Base-by-base conservation (phyloP, 305 asterid genomes). In the Fraxinus dipetala region DNA sequence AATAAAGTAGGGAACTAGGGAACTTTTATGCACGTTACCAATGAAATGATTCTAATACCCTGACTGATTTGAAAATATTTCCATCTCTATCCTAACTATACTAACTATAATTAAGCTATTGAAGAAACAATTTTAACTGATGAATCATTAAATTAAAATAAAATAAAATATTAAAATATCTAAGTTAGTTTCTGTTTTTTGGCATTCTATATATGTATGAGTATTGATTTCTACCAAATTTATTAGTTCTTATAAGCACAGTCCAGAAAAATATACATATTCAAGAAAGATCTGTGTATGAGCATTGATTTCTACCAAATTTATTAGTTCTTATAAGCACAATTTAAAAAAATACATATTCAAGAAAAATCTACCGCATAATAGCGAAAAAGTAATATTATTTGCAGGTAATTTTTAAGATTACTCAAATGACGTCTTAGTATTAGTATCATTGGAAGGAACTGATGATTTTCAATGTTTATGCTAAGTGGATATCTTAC, bases 401-500 rank as follows among this genome's bases (percentile, higher is more conserved):
- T 16, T 67, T 31, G 16, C 38, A 11, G 40, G 75, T 69, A 69
- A 30, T 28, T 69, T 13, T 30, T 30, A 69, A 69, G 75, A 69
- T 69, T 65, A 65, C 73, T 65, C 35, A 69, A 69, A 10, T 30
- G 20, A 28, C 36, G 5, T 26, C 72, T 26, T 67, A 28, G 35
- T 35, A 24, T 75, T 73, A n/a, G 28, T 84, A 20, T 6, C 43
- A 38, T 59, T 81, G 76, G 81, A 77, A 80, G 78, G 54, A 67
- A 59, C 26, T 26, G 80, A 43, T 40, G 65, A 77, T 36, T 82
- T 79, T 84, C 54, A 54, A 24, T 72, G 20, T 30, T 31, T 11
- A 14, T 31, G 38, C 75, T 13, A 30, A 0, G 9, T 30, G 75
- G 75, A 30, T 10, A 31, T 13, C 75, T 63, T 63, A 63, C 6